Evolutionary conservation across 2,329 filamentous ascomycete genomes (phyloP), one percentile per base, ranked within the genome.

Genomic region (Penicillium sp.): DNA sequence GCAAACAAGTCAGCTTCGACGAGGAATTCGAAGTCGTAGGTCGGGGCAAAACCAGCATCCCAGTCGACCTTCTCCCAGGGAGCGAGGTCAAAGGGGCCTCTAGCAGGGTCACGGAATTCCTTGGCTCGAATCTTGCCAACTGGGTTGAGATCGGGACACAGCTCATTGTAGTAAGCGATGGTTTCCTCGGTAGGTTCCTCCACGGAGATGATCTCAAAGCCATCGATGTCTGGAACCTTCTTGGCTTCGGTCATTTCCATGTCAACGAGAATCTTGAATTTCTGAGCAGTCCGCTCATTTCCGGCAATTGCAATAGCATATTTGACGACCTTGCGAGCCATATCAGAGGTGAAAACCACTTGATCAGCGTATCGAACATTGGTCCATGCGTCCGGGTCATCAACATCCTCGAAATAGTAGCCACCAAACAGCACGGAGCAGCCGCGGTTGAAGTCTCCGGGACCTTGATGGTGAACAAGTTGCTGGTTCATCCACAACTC

Each of bases 361-460:
- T 36, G 15, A 6, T 51, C 34, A 5, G 40, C 34, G 2, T 34
- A 38, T n/a, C 39, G 29, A 31, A 50, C 19, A 1, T 16, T 31
- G 15, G 31, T 10, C 43, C 46, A 44, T 25, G 36, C 25, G 4
- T 70, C 59, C 33, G 74, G 63, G 43, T 76, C 68, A 21, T 74
- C 77, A 11, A 72, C 70, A 61, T 78, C 79, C 13, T 72, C 75
- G 31, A 75, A 75, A 50, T 79, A 79, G 33, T 75, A 72, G 2
- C 84, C 86, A 2, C 82, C 84, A 66, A 90, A 90, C 0, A 95
- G 77, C 10, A 82, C 83, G 2, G 86, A 86, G 48, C 88, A 88
- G 0, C 89, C 87, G n/a, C 81, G 78, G 72, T 95, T 95, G 80
- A 96, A 97, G 11, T 83, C 75, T 0, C 92, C 92, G 0, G 92